Conservation (phyloP, 2,329 filamentous ascomycete genomes). For the Ampelomyces quisqualis region DNA sequence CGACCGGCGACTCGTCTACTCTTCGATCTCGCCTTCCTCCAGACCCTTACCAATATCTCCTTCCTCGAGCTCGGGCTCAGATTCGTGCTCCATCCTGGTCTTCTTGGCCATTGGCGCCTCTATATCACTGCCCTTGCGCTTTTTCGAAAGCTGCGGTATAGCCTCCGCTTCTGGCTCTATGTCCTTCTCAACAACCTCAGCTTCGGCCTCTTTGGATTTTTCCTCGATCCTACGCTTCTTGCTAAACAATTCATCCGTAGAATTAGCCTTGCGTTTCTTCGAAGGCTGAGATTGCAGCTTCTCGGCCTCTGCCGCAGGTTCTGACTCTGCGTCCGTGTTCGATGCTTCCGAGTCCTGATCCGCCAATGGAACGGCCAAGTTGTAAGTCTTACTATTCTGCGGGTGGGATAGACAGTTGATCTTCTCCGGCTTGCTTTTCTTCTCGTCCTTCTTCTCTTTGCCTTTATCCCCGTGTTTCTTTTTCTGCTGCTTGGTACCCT, state of each 20-base stretch:
- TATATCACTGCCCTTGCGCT: not conserved
- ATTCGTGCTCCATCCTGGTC: not conserved
- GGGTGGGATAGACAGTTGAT: constrained; percentile 3
- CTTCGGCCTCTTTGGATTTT: not conserved
- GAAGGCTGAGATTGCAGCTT: too few species aligned
- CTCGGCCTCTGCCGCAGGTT: too few species aligned
- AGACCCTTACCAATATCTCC: too few species aligned
- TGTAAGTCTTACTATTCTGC: constrained; percentile 2
- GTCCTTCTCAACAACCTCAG: not conserved
- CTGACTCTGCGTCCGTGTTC: too few species aligned
- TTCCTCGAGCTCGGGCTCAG: too few species aligned
- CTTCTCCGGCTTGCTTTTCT: not conserved
- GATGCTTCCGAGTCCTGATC: not conserved
- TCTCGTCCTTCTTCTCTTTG: not conserved
- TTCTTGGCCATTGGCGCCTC: not conserved
- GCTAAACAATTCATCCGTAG: not conserved
- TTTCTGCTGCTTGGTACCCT: not conserved
- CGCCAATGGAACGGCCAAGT: not conserved
- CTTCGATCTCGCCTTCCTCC: constrained; percentile 1
- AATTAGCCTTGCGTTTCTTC: too few species aligned
- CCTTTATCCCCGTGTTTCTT: not conserved
- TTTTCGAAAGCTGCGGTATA: not conserved
- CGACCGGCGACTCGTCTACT: not conserved
- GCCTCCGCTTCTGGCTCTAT: not conserved
- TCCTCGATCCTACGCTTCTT: too few species aligned